Conservation (phyloP, 1,139 yeast genomes). For the Yamadazyma epiphylla region DNA sequence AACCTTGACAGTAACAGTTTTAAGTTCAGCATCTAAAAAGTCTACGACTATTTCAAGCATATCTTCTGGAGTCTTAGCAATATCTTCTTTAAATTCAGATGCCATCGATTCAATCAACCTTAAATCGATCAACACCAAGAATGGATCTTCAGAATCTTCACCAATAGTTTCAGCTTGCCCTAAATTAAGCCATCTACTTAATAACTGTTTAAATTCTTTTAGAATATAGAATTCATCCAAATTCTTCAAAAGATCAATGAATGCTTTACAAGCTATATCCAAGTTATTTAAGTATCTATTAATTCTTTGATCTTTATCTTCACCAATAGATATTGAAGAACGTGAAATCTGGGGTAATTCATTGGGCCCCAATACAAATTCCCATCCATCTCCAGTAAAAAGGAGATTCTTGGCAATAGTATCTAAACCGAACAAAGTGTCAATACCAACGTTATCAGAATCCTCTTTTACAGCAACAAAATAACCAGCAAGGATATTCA, state of each 20-base stretch:
- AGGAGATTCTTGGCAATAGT: constrained; percentile 41
- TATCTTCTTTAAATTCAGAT: constrained; percentile 54
- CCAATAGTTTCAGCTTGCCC: constrained; percentile 14
- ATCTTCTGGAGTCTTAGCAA: constrained; percentile 62
- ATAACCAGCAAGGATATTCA: constrained; percentile 46
- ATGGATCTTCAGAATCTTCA: constrained; percentile 37
- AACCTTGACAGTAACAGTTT: constrained; percentile 3
- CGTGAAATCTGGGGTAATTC: constrained; percentile 48
- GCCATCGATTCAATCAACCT: constrained; percentile 62
- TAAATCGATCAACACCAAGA: constrained; percentile 55
- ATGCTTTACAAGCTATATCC: constrained; percentile 48
- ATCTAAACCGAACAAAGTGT: constrained; percentile 24
- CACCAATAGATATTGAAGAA: constrained; percentile 5
- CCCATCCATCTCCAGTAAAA: constrained; percentile 48
- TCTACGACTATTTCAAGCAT: constrained; percentile 54
- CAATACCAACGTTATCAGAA: constrained; percentile 14
- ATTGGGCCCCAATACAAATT: constrained; percentile 48
- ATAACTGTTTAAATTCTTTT: constrained; percentile 45
- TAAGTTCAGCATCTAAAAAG: constrained; percentile 17
- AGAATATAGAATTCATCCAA: constrained; percentile 46
- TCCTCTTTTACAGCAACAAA: constrained; percentile 28
- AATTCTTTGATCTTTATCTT: constrained; percentile 19
- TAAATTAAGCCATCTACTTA: constrained; percentile 57
- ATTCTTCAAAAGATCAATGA: constrained; percentile 45
- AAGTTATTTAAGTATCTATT: constrained; percentile 39